Evolutionary conservation across 2,329 filamentous ascomycete species (phyloP).

Genomic region (Sporothrix curviconia): DNA sequence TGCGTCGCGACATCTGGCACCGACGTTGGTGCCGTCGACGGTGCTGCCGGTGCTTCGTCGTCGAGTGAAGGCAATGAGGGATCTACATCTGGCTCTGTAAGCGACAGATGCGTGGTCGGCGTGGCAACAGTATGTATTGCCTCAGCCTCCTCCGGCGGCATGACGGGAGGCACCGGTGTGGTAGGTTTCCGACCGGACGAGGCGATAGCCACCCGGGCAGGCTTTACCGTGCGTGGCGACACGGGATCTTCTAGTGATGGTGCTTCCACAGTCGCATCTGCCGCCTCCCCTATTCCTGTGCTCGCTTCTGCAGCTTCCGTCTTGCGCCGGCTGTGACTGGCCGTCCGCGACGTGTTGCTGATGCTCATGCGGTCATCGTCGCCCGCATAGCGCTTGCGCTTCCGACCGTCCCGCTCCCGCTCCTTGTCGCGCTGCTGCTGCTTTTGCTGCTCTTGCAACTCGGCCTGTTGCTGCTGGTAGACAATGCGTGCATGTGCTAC

Average conservation of each 20-base stretch:
- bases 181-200: slow-evolving; percentile 11
- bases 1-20: slow-evolving; percentile 4
- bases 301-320: slow-evolving; percentile 14
- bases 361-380: slow-evolving; percentile 26
- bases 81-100: slow-evolving; percentile 6
- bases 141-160: not conserved
- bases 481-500: slow-evolving; percentile 50
- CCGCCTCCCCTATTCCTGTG: slow-evolving; percentile 12
- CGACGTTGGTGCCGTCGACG: not conserved
- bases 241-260: slow-evolving; percentile 38
- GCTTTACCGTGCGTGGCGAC: slow-evolving; percentile 43
- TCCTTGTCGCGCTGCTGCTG: slow-evolving; percentile 7
- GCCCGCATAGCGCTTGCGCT: slow-evolving; percentile 54
- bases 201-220: slow-evolving; percentile 17
- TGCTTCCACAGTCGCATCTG: slow-evolving; percentile 7
- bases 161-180: not conserved
- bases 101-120: slow-evolving; percentile 39
- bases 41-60: not conserved
- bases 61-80: not conserved
- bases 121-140: slow-evolving; percentile 41
- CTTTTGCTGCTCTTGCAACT: not conserved
- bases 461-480: slow-evolving; percentile 7
- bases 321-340: slow-evolving; percentile 17
- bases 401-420: slow-evolving; percentile 40
- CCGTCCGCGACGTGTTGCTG: not conserved